Percentiles rank a stretch among this genome's conserved stretches.
Evolutionary conservation across 306 rosid genomes (phyloP).

Genomic region (Trichosanthes truncata): DNA sequence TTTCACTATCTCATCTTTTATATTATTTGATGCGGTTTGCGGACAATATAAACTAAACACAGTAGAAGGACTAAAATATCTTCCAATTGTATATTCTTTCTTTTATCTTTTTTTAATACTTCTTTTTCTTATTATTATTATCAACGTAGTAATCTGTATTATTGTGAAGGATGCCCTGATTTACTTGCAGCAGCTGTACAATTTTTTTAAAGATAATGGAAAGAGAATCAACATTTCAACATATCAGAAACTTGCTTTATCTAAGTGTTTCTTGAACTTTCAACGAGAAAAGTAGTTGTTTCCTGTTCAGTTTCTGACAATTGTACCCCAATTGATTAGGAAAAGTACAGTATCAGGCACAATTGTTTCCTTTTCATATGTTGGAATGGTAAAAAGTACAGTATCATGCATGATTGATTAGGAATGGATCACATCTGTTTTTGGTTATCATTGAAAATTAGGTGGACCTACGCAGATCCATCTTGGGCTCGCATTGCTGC

Average conservation of each 20-base stretch:
- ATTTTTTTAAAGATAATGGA: neutral
- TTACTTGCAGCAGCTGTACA: neutral
- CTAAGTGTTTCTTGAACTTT: neutral
- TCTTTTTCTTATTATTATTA: neutral
- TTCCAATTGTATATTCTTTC: neutral
- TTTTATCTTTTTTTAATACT: neutral
- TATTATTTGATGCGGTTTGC: neutral
- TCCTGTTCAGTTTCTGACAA: neutral
- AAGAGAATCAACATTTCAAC: neutral
- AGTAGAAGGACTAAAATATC: neutral
- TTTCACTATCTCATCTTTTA: neutral
- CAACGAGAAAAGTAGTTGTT: neutral
- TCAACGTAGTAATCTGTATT: neutral
- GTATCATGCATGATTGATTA: neutral
- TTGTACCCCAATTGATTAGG: neutral
- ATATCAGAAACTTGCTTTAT: neutral
- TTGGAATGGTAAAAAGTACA: neutral
- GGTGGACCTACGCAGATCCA: slow-evolving; percentile 95
- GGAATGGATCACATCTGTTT: slow-evolving; percentile 5
- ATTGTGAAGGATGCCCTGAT: neutral
- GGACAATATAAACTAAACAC: neutral
- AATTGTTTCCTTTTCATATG: neutral
- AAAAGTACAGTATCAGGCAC: neutral
- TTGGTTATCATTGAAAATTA: slow-evolving; percentile 27
- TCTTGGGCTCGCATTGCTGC: slow-evolving; percentile 99